Evolutionary conservation across 345 rosid species (phyloP), one percentile per base, ranked within the genome.

Genomic region (Populus alba): DNA sequence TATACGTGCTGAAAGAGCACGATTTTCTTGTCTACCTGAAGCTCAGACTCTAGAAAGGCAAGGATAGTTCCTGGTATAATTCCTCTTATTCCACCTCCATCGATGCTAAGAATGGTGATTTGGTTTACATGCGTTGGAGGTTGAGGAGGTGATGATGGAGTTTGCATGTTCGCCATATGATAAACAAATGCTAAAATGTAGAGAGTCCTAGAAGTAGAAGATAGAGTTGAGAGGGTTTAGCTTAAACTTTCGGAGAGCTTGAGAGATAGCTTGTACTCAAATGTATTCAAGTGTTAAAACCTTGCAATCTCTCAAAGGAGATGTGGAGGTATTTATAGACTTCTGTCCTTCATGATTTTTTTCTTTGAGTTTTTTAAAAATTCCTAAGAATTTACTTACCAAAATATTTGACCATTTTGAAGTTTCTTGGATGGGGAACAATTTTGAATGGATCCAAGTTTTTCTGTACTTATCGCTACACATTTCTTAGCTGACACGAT

Each of bases 51-150:
- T 10, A 93, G 79, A 68, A 88, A 87, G 63, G 81, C 83, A 18
- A 93, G 93, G 12, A 93, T 88, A 16, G 80, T 82, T 35, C 85
- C 92, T 0, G 97, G 97, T 55, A 93, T 88, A 10, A 93, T 55
- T 41, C 97, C 97, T 85, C 97, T 83, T 17, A 91, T 86, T 11
- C 97, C 97, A 31, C 97, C 97, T 7, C 97, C 97, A 33, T 93
- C 97, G 11, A 91, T 90, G 80, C 94, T 89, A 22, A 91, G 96
- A 71, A 93, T 70, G 15, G 93, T 93, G 41, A 93, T 51, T 35
- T 85, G 59, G 74, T 83, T 81, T 70, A 92, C 92, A 61, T 73
- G 79, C 15, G 90, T 85, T 6, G 92, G 92, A 38, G 89, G 90
- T 45, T 88, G 93, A 5, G 88, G 9, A 6, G n/a, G 59, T 6